Evolutionary conservation across 2,329 filamentous ascomycete species (phyloP), one percentile per base, ranked within the genome.

Genomic region (Ophiocordyceps camponoti-rufipedis): DNA sequence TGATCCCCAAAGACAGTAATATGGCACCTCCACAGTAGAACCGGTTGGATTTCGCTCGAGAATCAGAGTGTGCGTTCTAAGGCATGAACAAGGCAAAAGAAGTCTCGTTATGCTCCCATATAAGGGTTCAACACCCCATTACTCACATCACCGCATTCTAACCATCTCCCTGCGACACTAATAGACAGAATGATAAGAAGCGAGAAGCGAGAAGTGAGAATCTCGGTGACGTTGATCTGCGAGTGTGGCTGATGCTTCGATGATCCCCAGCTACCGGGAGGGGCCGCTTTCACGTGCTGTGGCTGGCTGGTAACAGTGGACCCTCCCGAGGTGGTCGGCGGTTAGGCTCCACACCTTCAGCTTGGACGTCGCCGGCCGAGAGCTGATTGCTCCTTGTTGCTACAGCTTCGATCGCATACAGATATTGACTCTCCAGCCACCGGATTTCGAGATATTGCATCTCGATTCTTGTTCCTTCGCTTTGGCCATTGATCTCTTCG

Each of bases 341-440:
- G 16, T 39, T 16, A 4, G 16, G 35, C 35, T n/a, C 35, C 35
- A 39, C n/a, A 39, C 35, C 35, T 39, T 39, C 35, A 39, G n/a
- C 16, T 16, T 18, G 35, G n/a, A 18, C 35, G 18, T 16, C 35
- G 14, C 18, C 35, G 35, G n/a, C 14, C 14, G 33, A n/a, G 33
- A 39, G n/a, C n/a, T 39, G 35, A 16, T 31, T 31, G 29, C 29
- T 31, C 4, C 8, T 31, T 31, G 7, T 2, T 31, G 29, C 29
- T 9, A 39, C 18, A 38, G 14, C 14, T 7, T 16, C 16, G 14
- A 16, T 38, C 16, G 32, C 12, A 6, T 6, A 35, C n/a, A 35
- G 5, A 48, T 46, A 46, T 43, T 41, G 44, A 45, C 31, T 40
- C 28, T 28, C 42, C 44, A 48, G 45, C 42, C 42, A 46, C 44